Evolutionary conservation across 169 alveolate species (phyloP), one percentile per base, ranked within the genome.

Genomic region (Plasmodium yoelii): DNA sequence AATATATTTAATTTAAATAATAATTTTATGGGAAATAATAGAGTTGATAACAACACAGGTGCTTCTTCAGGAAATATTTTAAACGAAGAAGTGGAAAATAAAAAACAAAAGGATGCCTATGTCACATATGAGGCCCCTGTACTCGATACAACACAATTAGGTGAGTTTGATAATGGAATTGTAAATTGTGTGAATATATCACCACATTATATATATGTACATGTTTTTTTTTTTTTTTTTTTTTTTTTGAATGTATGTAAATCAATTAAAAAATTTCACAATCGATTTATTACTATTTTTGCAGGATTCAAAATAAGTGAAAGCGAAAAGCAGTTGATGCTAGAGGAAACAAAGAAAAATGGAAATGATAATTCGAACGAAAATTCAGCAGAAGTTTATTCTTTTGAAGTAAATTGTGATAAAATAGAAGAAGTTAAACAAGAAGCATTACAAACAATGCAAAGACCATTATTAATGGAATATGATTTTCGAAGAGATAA

Each of bases 391-490:
- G 90, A 82, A 75, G 97, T 96, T 24, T 95, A 95, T 71, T 95
- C 97, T 9, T 94, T 97, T 70, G 98, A 97, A 92, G 97, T 97
- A 53, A 75, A 94, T 42, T 94, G 95, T 24, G 97, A 95, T 46
- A 95, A 93, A 55, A 96, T 95, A 49, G 98, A 95, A 22, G 93
- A 88, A 63, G 98, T 98, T 22, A 97, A 96, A 92, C 92, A 96
- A 73, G 97, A 94, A 57, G 97, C 99, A 51, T 92, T 95, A 49
- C 95, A 87, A 68, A 88, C 94, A 55, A 94, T 96, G 96, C 96
- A 95, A 55, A 94, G 97, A 34, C 99, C 99, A 10, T 91, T 99
- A 86, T 93, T 98, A 65, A 97, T 97, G 95, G 99, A 99, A 93
- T 99, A 98, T 93, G 99, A 98, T 88, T 99, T 98, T 75, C 91